Evolutionary conservation across 257 asterid genomes (phyloP).

Genomic region (Handroanthus guayacan): DNA sequence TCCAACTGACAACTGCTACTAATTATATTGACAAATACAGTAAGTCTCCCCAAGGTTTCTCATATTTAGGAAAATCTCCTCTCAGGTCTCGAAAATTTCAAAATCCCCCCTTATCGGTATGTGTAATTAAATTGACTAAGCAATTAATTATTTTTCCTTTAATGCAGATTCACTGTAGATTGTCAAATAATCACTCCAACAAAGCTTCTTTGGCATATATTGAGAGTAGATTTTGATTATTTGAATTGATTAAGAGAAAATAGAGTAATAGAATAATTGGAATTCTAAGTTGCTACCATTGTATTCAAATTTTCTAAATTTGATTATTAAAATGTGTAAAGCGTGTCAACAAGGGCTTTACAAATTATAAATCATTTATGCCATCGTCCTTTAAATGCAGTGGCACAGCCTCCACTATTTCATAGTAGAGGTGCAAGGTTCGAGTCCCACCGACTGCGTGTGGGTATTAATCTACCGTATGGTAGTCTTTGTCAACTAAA

Average conservation of each 20-base stretch:
- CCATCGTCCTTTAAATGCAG: too few relatives aligned
- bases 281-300: neutral
- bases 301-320: neutral
- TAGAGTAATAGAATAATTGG: neutral
- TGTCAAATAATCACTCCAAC: neutral
- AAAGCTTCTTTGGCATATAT: neutral
- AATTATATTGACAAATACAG: conserved; percentile 26
- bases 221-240: conserved; percentile 4
- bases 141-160: too few relatives aligned
- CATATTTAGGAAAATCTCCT: neutral
- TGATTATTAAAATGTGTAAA: neutral
- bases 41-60: conserved; percentile 11
- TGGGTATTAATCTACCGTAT: too few relatives aligned
- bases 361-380: neutral
- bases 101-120: neutral
- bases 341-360: neutral
- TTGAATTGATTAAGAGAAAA: neutral
- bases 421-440: too few relatives aligned
- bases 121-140: too few relatives aligned
- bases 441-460: too few relatives aligned
- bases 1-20: conserved; percentile 20
- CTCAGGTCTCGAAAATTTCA: conserved; percentile 14
- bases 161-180: neutral
- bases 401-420: too few relatives aligned
- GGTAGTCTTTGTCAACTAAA: too few relatives aligned